Evolutionary conservation across 1,139 yeast genomes (phyloP).

Genomic region (Groenewaldozyma sp.): DNA sequence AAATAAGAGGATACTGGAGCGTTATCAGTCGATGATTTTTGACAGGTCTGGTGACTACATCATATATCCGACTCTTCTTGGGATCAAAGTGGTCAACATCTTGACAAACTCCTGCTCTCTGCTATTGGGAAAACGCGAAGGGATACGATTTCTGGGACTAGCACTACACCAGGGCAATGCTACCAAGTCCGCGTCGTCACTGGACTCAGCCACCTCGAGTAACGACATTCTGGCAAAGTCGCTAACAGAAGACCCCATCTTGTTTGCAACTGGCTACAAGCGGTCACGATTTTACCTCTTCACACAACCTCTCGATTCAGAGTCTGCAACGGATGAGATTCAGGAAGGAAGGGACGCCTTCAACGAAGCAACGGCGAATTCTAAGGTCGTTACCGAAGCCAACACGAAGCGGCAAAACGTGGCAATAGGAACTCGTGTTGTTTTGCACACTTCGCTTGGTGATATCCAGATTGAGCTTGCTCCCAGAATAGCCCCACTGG

Average conservation of each 20-base stretch:
- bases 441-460: conserved; percentile 40
- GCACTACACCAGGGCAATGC: conserved; percentile 27
- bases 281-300: conserved; percentile 32
- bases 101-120: conserved; percentile 25
- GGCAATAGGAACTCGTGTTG: conserved; percentile 11
- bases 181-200: conserved; percentile 20
- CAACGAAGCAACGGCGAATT: conserved; percentile 14
- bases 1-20: conserved; percentile 7
- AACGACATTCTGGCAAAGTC: conserved; percentile 33
- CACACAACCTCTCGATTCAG: conserved; percentile 17
- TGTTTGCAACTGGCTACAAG: conserved; percentile 31
- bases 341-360: conserved; percentile 7
- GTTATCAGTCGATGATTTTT: conserved; percentile 23
- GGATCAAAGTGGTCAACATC: conserved; percentile 32
- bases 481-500: conserved; percentile 34
- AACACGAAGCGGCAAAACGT: conserved; percentile 4
- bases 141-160: conserved; percentile 23
- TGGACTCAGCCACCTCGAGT: conserved; percentile 34
- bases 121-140: conserved; percentile 32
- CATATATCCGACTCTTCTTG: conserved; percentile 30
- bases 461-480: conserved; percentile 36
- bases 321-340: background rate
- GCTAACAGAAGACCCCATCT: conserved; percentile 27
- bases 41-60: conserved; percentile 32
- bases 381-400: conserved; percentile 10